Evolutionary conservation across 306 rosid genomes (phyloP).

Genomic region (Boehmeria nivea): DNA sequence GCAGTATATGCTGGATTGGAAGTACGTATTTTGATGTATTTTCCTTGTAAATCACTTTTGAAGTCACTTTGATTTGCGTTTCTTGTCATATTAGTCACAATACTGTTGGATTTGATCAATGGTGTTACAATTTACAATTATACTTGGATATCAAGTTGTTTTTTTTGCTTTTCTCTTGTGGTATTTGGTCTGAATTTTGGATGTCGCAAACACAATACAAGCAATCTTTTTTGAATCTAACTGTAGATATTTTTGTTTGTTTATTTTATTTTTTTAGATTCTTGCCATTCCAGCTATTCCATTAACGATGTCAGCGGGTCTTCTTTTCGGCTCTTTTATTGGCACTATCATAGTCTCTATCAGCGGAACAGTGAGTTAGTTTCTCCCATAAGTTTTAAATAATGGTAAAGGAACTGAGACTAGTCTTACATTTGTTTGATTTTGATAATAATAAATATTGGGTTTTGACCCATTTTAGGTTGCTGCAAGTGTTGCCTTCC

Average conservation of each 20-base stretch:
- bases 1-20: conserved; percentile 97
- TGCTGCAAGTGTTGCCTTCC: conserved; percentile 91
- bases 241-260: conserved; percentile 23
- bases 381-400: not conserved
- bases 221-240: too few species aligned
- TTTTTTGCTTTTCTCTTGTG: too few species aligned
- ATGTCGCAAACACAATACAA: too few species aligned
- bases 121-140: too few species aligned
- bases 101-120: too few species aligned
- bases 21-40: conserved; percentile 34
- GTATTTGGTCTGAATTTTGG: too few species aligned
- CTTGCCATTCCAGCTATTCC: conserved; percentile 97
- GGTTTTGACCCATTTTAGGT: conserved; percentile 45
- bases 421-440: not conserved
- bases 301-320: conserved; percentile 94
- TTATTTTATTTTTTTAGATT: conserved; percentile 54
- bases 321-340: conserved; percentile 74
- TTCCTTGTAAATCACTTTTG: not conserved
- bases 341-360: conserved; percentile 89
- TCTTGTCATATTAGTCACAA: not conserved
- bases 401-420: not conserved
- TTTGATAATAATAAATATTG: conserved; percentile 7
- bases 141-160: too few species aligned
- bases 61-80: not conserved
- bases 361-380: conserved; percentile 76